These are phyloP conservation scores for Claviceps humidiphila DNA, from an alignment of 2,329 filamentous ascomycete species.

Conservation along the genomic window DNA sequence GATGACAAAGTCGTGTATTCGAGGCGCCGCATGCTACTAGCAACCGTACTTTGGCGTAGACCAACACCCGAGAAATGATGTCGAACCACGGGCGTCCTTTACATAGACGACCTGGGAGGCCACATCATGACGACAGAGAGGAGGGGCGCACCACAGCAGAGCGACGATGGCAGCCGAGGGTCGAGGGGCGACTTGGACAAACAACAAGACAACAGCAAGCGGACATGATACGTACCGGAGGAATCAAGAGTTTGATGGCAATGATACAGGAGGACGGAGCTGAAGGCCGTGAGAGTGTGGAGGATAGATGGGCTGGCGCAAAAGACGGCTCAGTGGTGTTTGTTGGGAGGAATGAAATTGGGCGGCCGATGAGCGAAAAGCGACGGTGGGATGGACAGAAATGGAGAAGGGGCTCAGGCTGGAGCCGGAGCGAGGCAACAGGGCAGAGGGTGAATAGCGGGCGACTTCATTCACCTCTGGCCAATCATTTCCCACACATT, in stretches of 20 bases:
- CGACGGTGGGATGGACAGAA: constrained; percentile 14
- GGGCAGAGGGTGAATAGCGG: background rate
- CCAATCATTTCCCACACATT: background rate
- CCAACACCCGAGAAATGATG: background rate
- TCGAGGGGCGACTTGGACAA: background rate
- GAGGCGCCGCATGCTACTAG: background rate
- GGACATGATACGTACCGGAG: constrained; percentile 5
- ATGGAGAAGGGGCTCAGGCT: constrained; percentile 18
- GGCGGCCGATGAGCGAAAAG: constrained; percentile 21
- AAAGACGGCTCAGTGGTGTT: constrained; percentile 6
- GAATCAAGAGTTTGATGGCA: constrained; percentile 1
- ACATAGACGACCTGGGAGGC: background rate
- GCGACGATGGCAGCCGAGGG: constrained; percentile 7
- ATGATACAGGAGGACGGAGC: background rate
- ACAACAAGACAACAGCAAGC: constrained; percentile 5
- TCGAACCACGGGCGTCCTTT: background rate
- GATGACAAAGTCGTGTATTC: background rate
- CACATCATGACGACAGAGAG: constrained; percentile 27
- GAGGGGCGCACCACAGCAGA: constrained; percentile 12
- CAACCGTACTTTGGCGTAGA: background rate
- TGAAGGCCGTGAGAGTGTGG: constrained; percentile 6
- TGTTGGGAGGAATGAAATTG: constrained; percentile 17
- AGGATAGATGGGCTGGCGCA: constrained; percentile 10
- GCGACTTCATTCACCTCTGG: background rate
- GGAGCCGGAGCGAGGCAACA: constrained; percentile 10